A percentile compares a stretch with the other conserved stretches of the same genome.
These are phyloP conservation scores for Pythium insidiosum DNA, from an alignment of 352 stramenopile species.

Conservation along the genomic window DNA sequence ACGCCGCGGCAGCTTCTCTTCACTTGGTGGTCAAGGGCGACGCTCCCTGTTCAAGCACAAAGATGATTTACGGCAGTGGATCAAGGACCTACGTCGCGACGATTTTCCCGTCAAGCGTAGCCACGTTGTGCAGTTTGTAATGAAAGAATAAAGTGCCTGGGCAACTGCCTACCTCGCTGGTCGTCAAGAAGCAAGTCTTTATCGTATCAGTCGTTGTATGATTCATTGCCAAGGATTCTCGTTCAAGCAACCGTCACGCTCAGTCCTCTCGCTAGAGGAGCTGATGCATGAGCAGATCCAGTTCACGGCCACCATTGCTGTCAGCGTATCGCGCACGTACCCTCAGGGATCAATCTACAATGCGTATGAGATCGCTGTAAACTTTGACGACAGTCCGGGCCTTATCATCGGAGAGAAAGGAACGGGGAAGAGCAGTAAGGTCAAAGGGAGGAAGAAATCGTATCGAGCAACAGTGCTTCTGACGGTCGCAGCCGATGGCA, in stretches of 20 bases:
- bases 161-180: conserved; percentile 5
- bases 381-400: conserved; percentile 9
- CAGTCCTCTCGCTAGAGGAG: conserved; percentile 5
- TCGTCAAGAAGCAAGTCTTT: conserved; percentile 5
- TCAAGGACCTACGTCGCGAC: conserved; percentile 15
- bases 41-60: conserved; percentile 3
- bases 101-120: conserved; percentile 13
- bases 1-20: too few species aligned
- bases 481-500: conserved; percentile 4
- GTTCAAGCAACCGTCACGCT: conserved; percentile 10
- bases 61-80: conserved; percentile 16
- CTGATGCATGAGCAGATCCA: conserved; percentile 6
- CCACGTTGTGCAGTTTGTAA: conserved; percentile 12
- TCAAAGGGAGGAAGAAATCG: conserved; percentile 21
- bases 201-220: conserved; percentile 7
- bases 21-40: conserved; percentile 2
- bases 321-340: conserved; percentile 2
- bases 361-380: conserved; percentile 12
- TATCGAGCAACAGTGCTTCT: conserved; percentile 13
- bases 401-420: conserved; percentile 11
- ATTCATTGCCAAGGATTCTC: conserved; percentile 9
- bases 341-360: conserved; percentile 7
- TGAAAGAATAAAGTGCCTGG: conserved; percentile 11
- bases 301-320: conserved; percentile 1
- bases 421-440: conserved; percentile 14